Evolutionary conservation across 2,329 filamentous ascomycete species (phyloP).

Genomic region (Ambrosiella cleistominuta): DNA sequence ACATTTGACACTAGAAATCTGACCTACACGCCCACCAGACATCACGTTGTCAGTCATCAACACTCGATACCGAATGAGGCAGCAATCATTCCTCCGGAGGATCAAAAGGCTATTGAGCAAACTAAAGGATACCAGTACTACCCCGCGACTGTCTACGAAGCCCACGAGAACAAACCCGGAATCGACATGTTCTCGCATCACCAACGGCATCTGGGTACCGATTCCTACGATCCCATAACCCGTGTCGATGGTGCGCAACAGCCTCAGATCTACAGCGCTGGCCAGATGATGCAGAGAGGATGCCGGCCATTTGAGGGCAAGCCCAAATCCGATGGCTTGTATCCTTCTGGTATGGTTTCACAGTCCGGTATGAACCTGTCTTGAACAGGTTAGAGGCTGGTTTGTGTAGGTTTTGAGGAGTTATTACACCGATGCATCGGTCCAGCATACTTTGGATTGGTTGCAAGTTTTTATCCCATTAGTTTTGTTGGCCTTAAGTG

Average conservation of each 20-base stretch:
- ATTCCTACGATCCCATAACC: conserved; percentile 20
- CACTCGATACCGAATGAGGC: conserved; percentile 28
- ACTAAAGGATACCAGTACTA: conserved; percentile 39
- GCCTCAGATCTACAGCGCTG: conserved; percentile 30
- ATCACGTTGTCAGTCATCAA: conserved; percentile 31
- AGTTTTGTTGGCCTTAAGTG: background rate
- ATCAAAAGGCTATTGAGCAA: conserved; percentile 31
- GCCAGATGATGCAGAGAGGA: conserved; percentile 23
- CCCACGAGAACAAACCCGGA: conserved; percentile 25
- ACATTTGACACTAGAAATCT: conserved; percentile 25
- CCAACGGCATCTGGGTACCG: conserved; percentile 14
- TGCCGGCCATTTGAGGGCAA: conserved; percentile 38
- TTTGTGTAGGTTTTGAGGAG: background rate
- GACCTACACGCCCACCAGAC: conserved; percentile 22
- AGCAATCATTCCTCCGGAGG: conserved; percentile 31
- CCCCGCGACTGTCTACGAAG: conserved; percentile 32
- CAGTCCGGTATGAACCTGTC: conserved; percentile 30
- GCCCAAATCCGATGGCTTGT: conserved; percentile 32
- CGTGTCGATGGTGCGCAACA: conserved; percentile 18
- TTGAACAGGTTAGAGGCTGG: conserved; percentile 6
- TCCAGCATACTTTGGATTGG: no score
- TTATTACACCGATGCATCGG: background rate
- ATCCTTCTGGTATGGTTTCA: conserved; percentile 29
- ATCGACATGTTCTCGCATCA: conserved; percentile 33
- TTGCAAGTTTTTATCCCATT: no score